Percentiles rank a stretch among this genome's conserved stretches.
phyloP scores from a whole-genome alignment of 257 asterid species.

The Solanum corneliomulleri region DNA sequence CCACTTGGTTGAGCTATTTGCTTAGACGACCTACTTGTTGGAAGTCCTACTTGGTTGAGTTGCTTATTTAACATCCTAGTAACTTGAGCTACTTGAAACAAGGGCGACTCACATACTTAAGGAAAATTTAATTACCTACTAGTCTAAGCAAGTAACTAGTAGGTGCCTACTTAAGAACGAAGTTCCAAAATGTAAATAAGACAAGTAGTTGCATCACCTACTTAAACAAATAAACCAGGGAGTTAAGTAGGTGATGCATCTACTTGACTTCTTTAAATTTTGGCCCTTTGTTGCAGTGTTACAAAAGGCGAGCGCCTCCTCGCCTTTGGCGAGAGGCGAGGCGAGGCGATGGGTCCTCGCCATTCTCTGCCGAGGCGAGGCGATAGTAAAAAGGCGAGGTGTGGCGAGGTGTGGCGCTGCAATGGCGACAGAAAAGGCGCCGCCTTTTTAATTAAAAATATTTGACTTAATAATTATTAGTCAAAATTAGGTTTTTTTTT shows the following conservation, averaged over 20 bases:
- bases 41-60: background rate
- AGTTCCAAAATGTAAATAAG: background rate
- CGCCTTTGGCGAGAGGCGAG: no score
- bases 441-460: no score
- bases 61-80: background rate
- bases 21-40: background rate
- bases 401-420: no score
- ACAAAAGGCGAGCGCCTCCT: no score
- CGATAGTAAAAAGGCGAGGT: no score
- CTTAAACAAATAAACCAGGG: background rate
- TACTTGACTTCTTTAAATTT: background rate
- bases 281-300: background rate
- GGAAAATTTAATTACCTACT: background rate
- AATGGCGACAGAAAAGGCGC: no score
- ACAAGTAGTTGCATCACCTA: background rate
- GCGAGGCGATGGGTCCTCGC: no score
- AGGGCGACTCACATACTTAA: background rate
- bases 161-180: background rate
- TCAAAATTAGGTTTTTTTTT: no score
- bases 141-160: background rate
- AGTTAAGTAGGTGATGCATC: background rate
- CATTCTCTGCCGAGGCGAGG: no score
- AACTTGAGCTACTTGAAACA: background rate
- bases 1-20: background rate
- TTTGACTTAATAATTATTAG: no score